phyloP scores from a whole-genome alignment of 208 protist species.

The Acanthamoeba triangularis region DNA sequence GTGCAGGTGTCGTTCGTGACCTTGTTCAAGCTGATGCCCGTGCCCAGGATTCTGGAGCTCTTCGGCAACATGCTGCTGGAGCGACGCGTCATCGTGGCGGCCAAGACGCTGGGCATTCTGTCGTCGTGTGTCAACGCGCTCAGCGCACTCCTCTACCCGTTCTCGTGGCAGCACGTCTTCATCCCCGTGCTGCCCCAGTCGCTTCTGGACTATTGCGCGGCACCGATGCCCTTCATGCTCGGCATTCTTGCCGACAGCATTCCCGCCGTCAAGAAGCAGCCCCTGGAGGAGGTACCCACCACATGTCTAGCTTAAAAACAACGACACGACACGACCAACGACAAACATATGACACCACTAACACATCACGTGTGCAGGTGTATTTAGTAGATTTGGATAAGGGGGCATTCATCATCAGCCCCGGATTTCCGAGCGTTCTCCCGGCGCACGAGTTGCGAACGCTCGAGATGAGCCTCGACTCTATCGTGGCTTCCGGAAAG shows the following conservation, averaged over 20 bases:
- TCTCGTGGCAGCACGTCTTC: slow-evolving; percentile 87
- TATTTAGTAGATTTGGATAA: slow-evolving; percentile 62
- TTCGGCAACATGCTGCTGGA: slow-evolving; percentile 73
- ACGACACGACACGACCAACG: not conserved
- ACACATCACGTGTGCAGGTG: not conserved
- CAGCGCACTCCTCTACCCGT: slow-evolving; percentile 76
- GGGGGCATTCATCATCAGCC: slow-evolving; percentile 29
- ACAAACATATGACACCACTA: not conserved
- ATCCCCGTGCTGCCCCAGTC: slow-evolving; percentile 82
- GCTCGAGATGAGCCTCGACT: slow-evolving; percentile 50
- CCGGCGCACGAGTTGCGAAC: slow-evolving; percentile 35
- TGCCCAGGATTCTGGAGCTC: slow-evolving; percentile 37
- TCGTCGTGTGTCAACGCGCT: slow-evolving; percentile 59
- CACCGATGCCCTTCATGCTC: slow-evolving; percentile 87
- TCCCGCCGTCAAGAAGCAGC: slow-evolving; percentile 69
- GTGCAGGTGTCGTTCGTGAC: slow-evolving; percentile 62
- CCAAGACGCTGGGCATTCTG: slow-evolving; percentile 51
- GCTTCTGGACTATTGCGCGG: slow-evolving; percentile 84
- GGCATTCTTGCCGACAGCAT: slow-evolving; percentile 73
- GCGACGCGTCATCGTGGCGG: slow-evolving; percentile 54
- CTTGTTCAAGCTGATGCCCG: slow-evolving; percentile 56
- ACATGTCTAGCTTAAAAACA: not conserved
- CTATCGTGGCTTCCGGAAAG: slow-evolving; percentile 55
- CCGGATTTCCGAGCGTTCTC: slow-evolving; percentile 48
- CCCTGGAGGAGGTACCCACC: slow-evolving; percentile 51